Conservation (phyloP, 805 yeast genomes). For the Ogataea degrootiae region DNA sequence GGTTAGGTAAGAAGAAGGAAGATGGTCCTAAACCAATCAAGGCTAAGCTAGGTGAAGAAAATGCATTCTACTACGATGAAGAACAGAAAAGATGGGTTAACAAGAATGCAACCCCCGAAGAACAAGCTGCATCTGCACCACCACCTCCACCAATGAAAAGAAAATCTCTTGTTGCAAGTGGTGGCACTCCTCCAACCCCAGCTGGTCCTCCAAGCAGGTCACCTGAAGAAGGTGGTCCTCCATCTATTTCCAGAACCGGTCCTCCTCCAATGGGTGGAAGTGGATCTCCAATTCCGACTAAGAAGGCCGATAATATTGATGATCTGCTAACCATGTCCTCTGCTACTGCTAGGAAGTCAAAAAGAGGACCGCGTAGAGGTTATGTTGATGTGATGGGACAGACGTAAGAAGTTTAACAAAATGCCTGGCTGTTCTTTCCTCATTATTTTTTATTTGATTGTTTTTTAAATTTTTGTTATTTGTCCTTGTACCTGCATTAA, state of each 20-base stretch:
- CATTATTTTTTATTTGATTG: neutral
- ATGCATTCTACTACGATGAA: conserved; percentile 73
- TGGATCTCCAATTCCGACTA: conserved; percentile 7
- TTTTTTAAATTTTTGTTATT: neutral
- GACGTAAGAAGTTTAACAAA: conserved; percentile 2
- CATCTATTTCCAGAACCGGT: conserved; percentile 5
- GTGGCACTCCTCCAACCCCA: conserved; percentile 36
- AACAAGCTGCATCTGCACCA: conserved; percentile 47
- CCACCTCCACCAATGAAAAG: conserved; percentile 71
- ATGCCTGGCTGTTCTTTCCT: neutral
- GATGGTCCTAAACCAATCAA: conserved; percentile 66
- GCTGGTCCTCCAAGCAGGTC: conserved; percentile 30
- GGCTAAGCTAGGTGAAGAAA: conserved; percentile 83
- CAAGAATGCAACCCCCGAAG: conserved; percentile 58
- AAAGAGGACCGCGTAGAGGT: conserved; percentile 51
- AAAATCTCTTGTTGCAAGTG: conserved; percentile 31
- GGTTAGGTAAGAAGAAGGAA: conserved; percentile 53
- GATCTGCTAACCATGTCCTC: conserved; percentile 26
- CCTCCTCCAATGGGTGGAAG: conserved; percentile 6
- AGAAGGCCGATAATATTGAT: conserved; percentile 25
- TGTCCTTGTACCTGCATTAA: neutral
- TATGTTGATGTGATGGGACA: conserved; percentile 63
- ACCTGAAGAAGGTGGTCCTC: conserved; percentile 29
- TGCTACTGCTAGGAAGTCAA: conserved; percentile 39
- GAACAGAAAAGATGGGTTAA: conserved; percentile 85